Evolutionary conservation across 148 eudicot genomes (phyloP).

Genomic region (Polygonum maritimum): DNA sequence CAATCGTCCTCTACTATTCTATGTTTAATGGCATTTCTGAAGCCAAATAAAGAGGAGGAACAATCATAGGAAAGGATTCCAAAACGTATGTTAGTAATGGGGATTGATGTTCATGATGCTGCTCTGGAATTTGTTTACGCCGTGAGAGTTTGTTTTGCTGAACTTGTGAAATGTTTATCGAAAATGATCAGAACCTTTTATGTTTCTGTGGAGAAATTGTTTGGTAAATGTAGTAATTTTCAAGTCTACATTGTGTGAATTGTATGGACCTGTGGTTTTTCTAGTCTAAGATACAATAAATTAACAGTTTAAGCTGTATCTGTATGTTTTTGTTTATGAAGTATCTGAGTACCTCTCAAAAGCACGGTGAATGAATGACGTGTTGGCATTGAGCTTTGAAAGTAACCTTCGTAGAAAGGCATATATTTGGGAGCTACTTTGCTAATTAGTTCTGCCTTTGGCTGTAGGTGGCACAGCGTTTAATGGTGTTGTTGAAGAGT

Average conservation of each 20-base stretch:
- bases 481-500: slow-evolving; percentile 92
- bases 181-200: neutral
- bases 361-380: neutral
- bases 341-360: neutral
- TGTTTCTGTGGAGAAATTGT: neutral
- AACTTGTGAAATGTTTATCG: neutral
- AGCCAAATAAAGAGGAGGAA: neutral
- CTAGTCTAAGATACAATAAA: neutral
- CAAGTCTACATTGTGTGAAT: neutral
- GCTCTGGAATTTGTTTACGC: neutral
- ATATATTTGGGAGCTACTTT: neutral
- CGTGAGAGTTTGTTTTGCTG: neutral
- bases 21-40: neutral
- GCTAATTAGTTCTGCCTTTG: neutral
- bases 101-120: neutral
- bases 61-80: neutral
- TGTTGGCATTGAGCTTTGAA: neutral
- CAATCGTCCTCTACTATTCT: neutral
- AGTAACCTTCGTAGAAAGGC: neutral
- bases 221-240: neutral
- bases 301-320: neutral
- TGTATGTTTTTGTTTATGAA: too few species aligned
- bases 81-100: neutral
- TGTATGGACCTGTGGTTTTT: neutral
- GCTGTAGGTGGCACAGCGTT: slow-evolving; percentile 89